Percentiles rank a stretch among this genome's conserved stretches.
Evolutionary conservation across 208 protist genomes (phyloP).

Genomic region (Leishmania turanica): DNA sequence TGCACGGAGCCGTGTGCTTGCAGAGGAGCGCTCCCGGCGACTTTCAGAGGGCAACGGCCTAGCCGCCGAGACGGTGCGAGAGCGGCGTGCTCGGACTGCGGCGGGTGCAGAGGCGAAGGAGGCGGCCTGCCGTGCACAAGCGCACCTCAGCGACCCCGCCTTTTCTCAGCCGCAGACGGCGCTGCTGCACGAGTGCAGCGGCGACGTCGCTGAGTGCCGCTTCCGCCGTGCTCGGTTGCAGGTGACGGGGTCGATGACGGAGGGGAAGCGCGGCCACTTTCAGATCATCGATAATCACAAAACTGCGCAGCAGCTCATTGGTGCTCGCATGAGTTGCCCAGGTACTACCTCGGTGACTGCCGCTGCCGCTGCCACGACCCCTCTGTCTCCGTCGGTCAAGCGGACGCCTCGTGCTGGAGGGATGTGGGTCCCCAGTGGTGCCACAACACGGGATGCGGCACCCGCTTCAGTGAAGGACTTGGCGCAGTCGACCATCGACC

Average conservation of each 20-base stretch:
- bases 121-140: constrained; percentile 2
- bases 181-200: constrained; percentile 6
- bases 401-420: background rate
- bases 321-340: background rate
- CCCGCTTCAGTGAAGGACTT: background rate
- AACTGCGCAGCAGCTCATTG: background rate
- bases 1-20: constrained; percentile 24
- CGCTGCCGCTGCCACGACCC: background rate
- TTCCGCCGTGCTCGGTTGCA: constrained; percentile 23
- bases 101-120: constrained; percentile 2
- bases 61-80: constrained; percentile 21
- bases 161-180: constrained; percentile 3
- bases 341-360: background rate
- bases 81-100: constrained; percentile 7
- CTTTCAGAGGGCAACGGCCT: constrained; percentile 19
- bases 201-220: constrained; percentile 12
- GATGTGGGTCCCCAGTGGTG: background rate
- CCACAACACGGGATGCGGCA: background rate
- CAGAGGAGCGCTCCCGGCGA: constrained; percentile 31
- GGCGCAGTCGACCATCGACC: background rate
- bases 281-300: constrained; percentile 15
- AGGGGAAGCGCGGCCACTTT: constrained; percentile 1
- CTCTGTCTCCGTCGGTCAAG: background rate
- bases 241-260: constrained; percentile 12
- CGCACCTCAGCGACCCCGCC: constrained; percentile 14